phyloP scores from a whole-genome alignment of 371 early-diverging fungal species.

The Rhizopus sp. region DNA sequence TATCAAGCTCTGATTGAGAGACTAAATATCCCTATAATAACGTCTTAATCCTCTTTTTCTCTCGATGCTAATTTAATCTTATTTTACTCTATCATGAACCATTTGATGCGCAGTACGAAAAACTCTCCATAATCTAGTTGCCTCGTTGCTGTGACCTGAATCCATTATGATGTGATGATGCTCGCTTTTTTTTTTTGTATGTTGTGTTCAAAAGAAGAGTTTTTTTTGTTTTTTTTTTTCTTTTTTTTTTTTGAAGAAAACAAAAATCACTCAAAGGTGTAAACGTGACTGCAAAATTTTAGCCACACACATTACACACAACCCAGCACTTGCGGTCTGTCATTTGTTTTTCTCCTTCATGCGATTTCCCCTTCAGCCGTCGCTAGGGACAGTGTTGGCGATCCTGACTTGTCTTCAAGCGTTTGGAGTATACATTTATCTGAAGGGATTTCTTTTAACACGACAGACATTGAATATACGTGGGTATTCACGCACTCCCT shows the following conservation, averaged over 20 bases:
- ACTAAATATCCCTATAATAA: conserved; percentile 80
- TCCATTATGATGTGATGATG: conserved; percentile 41
- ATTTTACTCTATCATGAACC: conserved; percentile 77
- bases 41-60: neutral
- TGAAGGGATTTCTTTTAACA: conserved; percentile 83
- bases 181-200: neutral
- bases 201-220: neutral
- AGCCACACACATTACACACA: too few species aligned
- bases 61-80: neutral
- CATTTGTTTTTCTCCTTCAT: conserved; percentile 1
- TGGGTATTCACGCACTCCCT: conserved; percentile 35
- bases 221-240: conserved; percentile 8
- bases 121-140: conserved; percentile 80
- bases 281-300: too few species aligned
- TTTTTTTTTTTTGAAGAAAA: neutral
- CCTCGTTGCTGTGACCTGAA: conserved; percentile 61
- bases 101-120: conserved; percentile 90
- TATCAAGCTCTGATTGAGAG: conserved; percentile 76
- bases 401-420: conserved; percentile 23
- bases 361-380: conserved; percentile 9
- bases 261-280: too few species aligned
- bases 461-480: conserved; percentile 69
- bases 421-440: conserved; percentile 69
- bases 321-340: neutral
- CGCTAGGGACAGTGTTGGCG: conserved; percentile 17